phyloP scores from a whole-genome alignment of 495 filamentous ascomycete species.

The Trichoderma orchidacearum region DNA sequence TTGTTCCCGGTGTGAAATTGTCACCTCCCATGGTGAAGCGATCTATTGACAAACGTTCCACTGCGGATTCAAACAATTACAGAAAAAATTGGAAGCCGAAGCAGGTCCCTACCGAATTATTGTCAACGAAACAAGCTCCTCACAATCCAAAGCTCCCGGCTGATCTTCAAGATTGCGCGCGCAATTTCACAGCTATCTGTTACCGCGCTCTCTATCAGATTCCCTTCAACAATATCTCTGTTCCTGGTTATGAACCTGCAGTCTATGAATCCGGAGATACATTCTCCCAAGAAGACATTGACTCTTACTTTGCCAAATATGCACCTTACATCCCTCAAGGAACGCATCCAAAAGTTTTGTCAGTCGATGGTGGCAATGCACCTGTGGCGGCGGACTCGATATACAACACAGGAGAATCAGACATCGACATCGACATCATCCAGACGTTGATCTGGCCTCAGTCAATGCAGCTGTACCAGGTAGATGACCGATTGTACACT shows the following conservation, averaged over 20 bases:
- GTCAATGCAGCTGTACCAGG: slow-evolving; percentile 42
- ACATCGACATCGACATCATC: slow-evolving; percentile 18
- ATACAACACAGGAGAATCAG: slow-evolving; percentile 11
- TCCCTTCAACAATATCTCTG: slow-evolving; percentile 18
- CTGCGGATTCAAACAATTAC: neutral
- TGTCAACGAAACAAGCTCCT: neutral
- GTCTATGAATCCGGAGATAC: slow-evolving; percentile 10
- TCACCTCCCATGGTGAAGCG: slow-evolving; percentile 10
- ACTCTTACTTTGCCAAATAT: slow-evolving; percentile 44
- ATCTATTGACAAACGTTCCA: neutral
- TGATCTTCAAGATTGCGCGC: neutral
- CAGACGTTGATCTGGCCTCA: slow-evolving; percentile 42
- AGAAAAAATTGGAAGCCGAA: neutral
- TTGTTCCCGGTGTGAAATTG: slow-evolving; percentile 41
- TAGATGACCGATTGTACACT: slow-evolving; percentile 30
- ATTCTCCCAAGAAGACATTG: slow-evolving; percentile 35
- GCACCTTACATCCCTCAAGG: slow-evolving; percentile 9
- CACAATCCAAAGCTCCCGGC: neutral
- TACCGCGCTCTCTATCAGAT: slow-evolving; percentile 8
- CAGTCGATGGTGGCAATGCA: slow-evolving; percentile 10
- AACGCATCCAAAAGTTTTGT: neutral
- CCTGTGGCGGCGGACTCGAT: slow-evolving; percentile 17
- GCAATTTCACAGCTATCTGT: neutral
- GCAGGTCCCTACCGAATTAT: neutral
- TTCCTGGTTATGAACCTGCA: slow-evolving; percentile 19